A percentile compares a stretch with the other conserved stretches of the same genome.
Evolutionary conservation across 2,329 filamentous ascomycete species (phyloP).

Genomic region (Colletotrichum viniferum): DNA sequence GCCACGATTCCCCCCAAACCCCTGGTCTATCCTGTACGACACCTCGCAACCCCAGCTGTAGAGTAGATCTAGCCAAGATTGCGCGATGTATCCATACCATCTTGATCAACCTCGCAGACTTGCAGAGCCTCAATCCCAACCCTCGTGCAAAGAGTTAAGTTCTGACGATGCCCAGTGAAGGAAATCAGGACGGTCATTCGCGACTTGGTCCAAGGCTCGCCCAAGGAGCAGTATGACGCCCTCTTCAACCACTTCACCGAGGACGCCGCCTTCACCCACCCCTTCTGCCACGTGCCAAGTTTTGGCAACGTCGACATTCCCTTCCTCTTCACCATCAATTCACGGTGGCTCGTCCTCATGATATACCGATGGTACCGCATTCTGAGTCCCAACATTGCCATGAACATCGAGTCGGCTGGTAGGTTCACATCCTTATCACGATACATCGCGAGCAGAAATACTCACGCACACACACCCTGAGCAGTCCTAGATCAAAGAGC

Average conservation of each 20-base stretch:
- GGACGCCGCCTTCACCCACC: constrained; percentile 76
- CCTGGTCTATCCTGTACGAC: neutral
- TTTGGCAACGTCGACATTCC: constrained; percentile 49
- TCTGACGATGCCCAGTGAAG: constrained; percentile 37
- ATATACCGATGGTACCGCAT: constrained; percentile 89
- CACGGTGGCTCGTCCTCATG: constrained; percentile 67
- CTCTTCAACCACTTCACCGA: constrained; percentile 76
- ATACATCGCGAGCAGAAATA: neutral
- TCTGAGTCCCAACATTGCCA: constrained; percentile 73
- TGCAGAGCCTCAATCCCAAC: neutral
- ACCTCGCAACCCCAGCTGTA: neutral
- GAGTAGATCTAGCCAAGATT: neutral
- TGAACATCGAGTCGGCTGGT: constrained; percentile 67
- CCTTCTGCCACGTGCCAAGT: constrained; percentile 73
- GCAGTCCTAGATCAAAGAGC: constrained; percentile 23
- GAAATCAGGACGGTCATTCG: constrained; percentile 73
- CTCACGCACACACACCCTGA: neutral
- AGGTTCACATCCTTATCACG: constrained; percentile 20
- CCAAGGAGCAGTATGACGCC: constrained; percentile 66
- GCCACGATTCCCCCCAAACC: too few species aligned
- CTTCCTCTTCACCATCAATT: constrained; percentile 52
- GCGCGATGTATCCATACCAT: neutral
- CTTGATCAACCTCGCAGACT: neutral
- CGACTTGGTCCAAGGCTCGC: constrained; percentile 69
- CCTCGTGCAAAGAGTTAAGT: neutral